Conservation (phyloP, 1,139 yeast genomes). For the Chernovozyma aurita region DNA sequence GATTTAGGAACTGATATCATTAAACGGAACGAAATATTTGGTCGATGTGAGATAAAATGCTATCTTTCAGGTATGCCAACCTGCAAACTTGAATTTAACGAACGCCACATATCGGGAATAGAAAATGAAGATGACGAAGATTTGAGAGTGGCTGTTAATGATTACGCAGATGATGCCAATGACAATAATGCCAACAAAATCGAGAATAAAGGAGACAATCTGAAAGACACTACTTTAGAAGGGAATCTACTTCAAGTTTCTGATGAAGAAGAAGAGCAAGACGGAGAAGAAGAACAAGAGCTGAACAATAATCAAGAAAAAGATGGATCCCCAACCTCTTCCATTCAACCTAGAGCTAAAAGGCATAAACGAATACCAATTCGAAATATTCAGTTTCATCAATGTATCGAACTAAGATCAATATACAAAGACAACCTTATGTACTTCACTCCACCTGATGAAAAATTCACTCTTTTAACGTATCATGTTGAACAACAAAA, state of each 20-base stretch:
- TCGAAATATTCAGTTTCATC: slow-evolving; percentile 43
- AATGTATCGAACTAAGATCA: slow-evolving; percentile 39
- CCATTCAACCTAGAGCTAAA: background rate
- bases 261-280: slow-evolving; percentile 8
- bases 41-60: slow-evolving; percentile 35
- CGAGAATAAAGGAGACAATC: background rate
- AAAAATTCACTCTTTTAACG: slow-evolving; percentile 35
- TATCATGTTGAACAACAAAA: slow-evolving; percentile 40
- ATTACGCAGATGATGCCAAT: slow-evolving; percentile 14
- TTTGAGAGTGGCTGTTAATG: too few species aligned
- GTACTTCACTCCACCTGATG: slow-evolving; percentile 46
- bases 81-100: slow-evolving; percentile 43
- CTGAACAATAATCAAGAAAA: slow-evolving; percentile 6
- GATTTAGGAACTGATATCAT: slow-evolving; percentile 29
- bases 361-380: slow-evolving; percentile 23
- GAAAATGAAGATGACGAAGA: slow-evolving; percentile 15
- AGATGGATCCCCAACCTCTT: background rate
- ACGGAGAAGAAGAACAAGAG: slow-evolving; percentile 10
- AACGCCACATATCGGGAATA: slow-evolving; percentile 26
- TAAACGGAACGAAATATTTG: slow-evolving; percentile 33
- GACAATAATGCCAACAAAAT: slow-evolving; percentile 1
- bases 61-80: slow-evolving; percentile 46
- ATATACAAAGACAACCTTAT: slow-evolving; percentile 36
- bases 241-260: slow-evolving; percentile 5
- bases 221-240: background rate